phyloP scores from a whole-genome alignment of 2,329 filamentous ascomycete species.

The Stemphylium beticola region DNA sequence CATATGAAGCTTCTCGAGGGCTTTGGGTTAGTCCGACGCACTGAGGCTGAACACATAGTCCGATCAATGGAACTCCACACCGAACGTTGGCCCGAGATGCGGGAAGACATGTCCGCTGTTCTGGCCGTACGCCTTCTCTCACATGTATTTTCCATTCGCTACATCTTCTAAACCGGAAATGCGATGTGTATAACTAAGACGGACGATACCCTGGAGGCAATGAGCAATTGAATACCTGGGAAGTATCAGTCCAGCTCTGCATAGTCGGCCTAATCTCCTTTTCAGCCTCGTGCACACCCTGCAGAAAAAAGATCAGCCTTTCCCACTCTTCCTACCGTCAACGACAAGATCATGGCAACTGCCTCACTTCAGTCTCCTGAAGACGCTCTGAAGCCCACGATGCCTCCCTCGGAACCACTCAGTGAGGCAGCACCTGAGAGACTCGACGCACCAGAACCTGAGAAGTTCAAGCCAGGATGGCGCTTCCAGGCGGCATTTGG shows the following conservation, averaged over 20 bases:
- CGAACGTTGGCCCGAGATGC: slow-evolving; percentile 1
- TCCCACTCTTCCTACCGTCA: background rate
- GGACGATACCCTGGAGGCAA: background rate
- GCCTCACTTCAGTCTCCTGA: slow-evolving; percentile 15
- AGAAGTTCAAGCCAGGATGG: slow-evolving; percentile 42
- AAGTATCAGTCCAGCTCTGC: too few relatives aligned
- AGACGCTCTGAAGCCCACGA: slow-evolving; percentile 16
- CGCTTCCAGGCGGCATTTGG: slow-evolving; percentile 43
- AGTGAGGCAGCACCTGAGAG: slow-evolving; percentile 18
- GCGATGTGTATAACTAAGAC: background rate
- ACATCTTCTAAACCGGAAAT: background rate
- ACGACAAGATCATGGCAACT: slow-evolving; percentile 10
- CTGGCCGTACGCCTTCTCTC: background rate
- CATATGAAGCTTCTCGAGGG: background rate
- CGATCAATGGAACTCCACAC: background rate
- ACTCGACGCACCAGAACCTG: slow-evolving; percentile 10
- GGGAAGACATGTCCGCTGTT: background rate
- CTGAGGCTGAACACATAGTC: background rate
- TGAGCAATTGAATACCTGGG: background rate
- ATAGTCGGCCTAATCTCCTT: background rate
- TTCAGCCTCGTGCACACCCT: background rate
- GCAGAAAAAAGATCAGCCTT: background rate
- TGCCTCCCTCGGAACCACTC: slow-evolving; percentile 6
- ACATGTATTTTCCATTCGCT: too few relatives aligned
- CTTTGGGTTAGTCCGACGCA: background rate